Percentiles rank a stretch among this genome's conserved stretches.
phyloP scores from a whole-genome alignment of 441 rosid genomes.

The Isatis lusitanica region DNA sequence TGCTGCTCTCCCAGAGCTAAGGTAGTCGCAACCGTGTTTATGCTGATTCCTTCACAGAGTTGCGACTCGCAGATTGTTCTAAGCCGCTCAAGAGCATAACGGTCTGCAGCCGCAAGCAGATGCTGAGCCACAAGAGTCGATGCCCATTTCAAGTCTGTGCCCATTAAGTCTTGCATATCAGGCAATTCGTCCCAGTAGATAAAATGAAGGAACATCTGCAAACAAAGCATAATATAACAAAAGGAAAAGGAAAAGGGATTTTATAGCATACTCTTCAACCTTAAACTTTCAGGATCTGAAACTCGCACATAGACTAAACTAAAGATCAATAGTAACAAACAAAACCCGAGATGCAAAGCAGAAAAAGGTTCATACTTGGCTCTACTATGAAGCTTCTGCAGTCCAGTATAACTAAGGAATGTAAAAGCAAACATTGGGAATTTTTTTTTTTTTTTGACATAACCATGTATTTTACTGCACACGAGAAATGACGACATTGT shows the following conservation, averaged over 20 bases:
- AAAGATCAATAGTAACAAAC: slow-evolving; percentile 14
- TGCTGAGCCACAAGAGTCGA: slow-evolving; percentile 85
- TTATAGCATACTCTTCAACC: background rate
- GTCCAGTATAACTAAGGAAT: background rate
- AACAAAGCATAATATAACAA: slow-evolving; percentile 5
- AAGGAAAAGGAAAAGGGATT: background rate
- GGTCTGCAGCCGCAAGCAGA: slow-evolving; percentile 91
- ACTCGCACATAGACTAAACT: background rate
- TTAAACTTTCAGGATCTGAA: background rate
- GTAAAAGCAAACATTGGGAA: background rate
- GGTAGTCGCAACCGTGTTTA: slow-evolving; percentile 83
- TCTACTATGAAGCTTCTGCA: background rate
- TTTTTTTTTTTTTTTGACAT: background rate
- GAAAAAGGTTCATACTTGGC: background rate
- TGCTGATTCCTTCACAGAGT: slow-evolving; percentile 78
- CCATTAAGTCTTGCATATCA: slow-evolving; percentile 75
- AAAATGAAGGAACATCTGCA: slow-evolving; percentile 84
- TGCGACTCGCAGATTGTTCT: slow-evolving; percentile 66
- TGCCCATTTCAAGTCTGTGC: slow-evolving; percentile 72
- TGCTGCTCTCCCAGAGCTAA: slow-evolving; percentile 92
- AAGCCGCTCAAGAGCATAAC: slow-evolving; percentile 84
- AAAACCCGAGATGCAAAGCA: background rate
- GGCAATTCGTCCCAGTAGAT: slow-evolving; percentile 84
- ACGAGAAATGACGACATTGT: slow-evolving; percentile 7
- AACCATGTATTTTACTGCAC: slow-evolving; percentile 12